These are phyloP conservation scores for Marchantia paleacea DNA, from an alignment of 225 moss, liverwort and hornwort genomes.

Conservation along the genomic window DNA sequence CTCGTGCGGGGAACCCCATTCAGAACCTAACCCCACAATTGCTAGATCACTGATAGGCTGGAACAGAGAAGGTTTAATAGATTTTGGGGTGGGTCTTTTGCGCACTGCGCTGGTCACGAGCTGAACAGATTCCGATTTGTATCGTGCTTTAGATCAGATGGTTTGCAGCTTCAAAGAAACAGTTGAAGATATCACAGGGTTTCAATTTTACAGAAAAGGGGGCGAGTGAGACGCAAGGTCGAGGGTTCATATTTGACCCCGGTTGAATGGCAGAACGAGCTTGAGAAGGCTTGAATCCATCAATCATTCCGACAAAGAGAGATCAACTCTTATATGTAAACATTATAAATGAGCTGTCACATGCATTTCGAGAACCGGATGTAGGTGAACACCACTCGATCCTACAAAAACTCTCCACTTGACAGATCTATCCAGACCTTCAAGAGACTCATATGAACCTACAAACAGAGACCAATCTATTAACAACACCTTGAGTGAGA, in stretches of 20 bases:
- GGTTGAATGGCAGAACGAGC: background rate
- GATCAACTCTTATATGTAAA: background rate
- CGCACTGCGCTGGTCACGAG: no score
- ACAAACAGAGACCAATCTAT: background rate
- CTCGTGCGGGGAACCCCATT: no score
- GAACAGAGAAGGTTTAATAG: no score
- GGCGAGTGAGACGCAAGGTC: no score
- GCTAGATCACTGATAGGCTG: no score
- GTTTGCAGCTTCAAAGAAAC: no score
- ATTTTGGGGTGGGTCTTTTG: no score
- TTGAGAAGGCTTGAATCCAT: background rate
- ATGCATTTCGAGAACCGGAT: background rate
- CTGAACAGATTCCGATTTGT: no score
- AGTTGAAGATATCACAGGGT: no score
- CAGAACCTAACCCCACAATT: no score
- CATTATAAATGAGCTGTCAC: background rate
- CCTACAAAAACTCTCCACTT: background rate
- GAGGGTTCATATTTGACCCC: background rate
- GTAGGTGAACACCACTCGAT: background rate
- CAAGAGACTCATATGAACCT: background rate
- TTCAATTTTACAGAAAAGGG: no score
- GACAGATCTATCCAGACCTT: background rate
- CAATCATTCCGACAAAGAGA: background rate
- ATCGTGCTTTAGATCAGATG: no score
- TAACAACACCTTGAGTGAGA: background rate